phyloP scores from a whole-genome alignment of 495 filamentous ascomycete species.

The Physcia stellaris region DNA sequence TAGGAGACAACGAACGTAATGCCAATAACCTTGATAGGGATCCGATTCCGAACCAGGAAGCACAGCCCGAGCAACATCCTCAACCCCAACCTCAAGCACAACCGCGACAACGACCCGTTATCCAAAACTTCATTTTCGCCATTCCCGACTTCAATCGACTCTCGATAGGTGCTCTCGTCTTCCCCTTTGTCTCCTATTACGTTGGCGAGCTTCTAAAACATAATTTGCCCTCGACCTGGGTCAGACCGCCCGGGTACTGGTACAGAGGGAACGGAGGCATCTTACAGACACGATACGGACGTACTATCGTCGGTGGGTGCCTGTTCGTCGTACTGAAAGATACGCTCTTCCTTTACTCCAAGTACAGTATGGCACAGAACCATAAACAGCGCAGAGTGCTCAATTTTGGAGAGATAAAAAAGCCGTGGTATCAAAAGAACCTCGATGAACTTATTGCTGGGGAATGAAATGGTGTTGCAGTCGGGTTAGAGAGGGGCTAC shows the following conservation, averaged over 20 bases:
- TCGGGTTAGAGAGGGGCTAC: too few species aligned
- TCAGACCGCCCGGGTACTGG: conserved; percentile 25
- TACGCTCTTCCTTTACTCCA: conserved; percentile 56
- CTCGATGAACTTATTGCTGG: too few species aligned
- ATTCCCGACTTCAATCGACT: conserved; percentile 39
- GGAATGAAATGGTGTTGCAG: too few species aligned
- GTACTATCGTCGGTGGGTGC: conserved; percentile 68
- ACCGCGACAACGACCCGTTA: conserved; percentile 2
- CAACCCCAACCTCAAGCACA: conserved; percentile 1
- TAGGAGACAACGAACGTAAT: conserved; percentile 1
- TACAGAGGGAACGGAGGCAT: conserved; percentile 28
- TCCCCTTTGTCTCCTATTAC: conserved; percentile 46
- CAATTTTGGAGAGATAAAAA: too few species aligned
- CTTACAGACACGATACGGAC: conserved; percentile 62
- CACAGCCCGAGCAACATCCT: conserved; percentile 1
- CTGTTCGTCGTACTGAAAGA: conserved; percentile 68
- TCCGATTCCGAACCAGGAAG: not conserved
- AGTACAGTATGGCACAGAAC: conserved; percentile 58
- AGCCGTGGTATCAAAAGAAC: too few species aligned
- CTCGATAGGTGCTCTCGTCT: conserved; percentile 47
- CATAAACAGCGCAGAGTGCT: conserved; percentile 51
- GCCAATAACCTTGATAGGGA: not conserved
- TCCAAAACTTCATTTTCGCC: conserved; percentile 31
- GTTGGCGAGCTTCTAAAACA: conserved; percentile 56
- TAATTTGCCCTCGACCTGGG: conserved; percentile 49